Evolutionary conservation across 805 yeast species (phyloP).

Genomic region (Yarrowia sp.): DNA sequence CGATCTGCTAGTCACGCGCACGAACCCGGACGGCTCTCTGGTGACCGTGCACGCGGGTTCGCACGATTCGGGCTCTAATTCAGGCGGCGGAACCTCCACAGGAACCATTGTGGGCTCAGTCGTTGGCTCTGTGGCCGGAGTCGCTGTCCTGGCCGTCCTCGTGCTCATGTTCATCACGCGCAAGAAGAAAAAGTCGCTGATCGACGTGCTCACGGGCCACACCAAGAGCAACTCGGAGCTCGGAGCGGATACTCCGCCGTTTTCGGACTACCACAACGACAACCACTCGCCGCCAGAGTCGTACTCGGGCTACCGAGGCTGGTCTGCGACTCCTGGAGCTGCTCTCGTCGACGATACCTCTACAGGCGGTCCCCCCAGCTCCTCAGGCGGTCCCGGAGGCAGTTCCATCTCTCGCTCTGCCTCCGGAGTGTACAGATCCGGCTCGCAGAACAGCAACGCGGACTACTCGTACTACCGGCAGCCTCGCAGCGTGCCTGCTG

Average conservation of each 20-base stretch:
- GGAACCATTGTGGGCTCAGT: slow-evolving; percentile 34
- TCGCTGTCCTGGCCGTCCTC: slow-evolving; percentile 31
- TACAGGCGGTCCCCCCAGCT: neutral
- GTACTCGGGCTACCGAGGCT: slow-evolving; percentile 24
- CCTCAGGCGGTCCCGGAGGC: neutral
- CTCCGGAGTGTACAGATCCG: slow-evolving; percentile 15
- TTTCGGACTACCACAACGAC: slow-evolving; percentile 17
- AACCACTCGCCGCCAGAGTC: slow-evolving; percentile 11
- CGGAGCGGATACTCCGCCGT: slow-evolving; percentile 23
- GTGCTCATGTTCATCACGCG: slow-evolving; percentile 28
- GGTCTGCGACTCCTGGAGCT: slow-evolving; percentile 11
- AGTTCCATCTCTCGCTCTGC: neutral
- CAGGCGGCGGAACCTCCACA: slow-evolving; percentile 27
- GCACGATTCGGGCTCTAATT: neutral
- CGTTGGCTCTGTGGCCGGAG: slow-evolving; percentile 35
- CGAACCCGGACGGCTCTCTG: slow-evolving; percentile 24
- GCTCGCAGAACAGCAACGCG: neutral
- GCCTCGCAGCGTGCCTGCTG: neutral
- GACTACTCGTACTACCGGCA: slow-evolving; percentile 19
- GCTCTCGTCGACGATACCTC: slow-evolving; percentile 3
- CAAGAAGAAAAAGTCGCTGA: slow-evolving; percentile 17
- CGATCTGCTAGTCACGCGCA: slow-evolving; percentile 2
- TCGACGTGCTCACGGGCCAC: slow-evolving; percentile 17
- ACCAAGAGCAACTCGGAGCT: slow-evolving; percentile 7
- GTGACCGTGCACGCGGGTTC: neutral